A percentile compares a stretch with the other conserved stretches of the same genome.
Evolutionary conservation across 129 eudicot genomes (phyloP).

Genomic region (Flaveria ramosissima): DNA sequence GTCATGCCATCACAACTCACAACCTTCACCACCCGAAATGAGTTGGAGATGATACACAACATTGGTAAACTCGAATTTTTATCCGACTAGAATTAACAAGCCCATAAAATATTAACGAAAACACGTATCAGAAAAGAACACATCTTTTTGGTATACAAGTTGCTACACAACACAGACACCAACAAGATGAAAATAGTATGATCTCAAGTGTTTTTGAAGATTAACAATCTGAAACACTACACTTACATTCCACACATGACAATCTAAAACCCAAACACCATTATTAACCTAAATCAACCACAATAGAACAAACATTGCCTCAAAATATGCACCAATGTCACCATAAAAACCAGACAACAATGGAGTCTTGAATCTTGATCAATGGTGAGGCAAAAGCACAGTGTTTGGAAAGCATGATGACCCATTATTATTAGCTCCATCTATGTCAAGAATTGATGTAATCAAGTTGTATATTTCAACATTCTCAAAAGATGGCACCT

Average conservation of each 20-base stretch:
- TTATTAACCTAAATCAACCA: conserved; percentile 4
- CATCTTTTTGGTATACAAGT: conserved; percentile 1
- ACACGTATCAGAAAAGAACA: neutral
- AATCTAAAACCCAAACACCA: neutral
- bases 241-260: neutral
- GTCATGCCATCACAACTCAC: too few relatives aligned
- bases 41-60: too few relatives aligned
- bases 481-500: conserved; percentile 79
- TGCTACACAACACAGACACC: neutral
- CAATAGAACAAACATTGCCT: neutral
- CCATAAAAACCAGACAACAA: neutral
- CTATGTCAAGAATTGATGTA: conserved; percentile 49
- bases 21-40: too few relatives aligned
- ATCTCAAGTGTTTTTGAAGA: neutral
- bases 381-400: conserved; percentile 47
- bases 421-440: conserved; percentile 75
- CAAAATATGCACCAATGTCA: neutral
- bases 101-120: neutral
- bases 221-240: neutral
- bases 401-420: conserved; percentile 46
- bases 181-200: neutral
- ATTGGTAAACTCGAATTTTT: neutral
- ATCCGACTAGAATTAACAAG: neutral
- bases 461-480: conserved; percentile 66
- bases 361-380: neutral